Conservation (phyloP, 2,329 filamentous ascomycete genomes). For the Aureobasidium pullulans region DNA sequence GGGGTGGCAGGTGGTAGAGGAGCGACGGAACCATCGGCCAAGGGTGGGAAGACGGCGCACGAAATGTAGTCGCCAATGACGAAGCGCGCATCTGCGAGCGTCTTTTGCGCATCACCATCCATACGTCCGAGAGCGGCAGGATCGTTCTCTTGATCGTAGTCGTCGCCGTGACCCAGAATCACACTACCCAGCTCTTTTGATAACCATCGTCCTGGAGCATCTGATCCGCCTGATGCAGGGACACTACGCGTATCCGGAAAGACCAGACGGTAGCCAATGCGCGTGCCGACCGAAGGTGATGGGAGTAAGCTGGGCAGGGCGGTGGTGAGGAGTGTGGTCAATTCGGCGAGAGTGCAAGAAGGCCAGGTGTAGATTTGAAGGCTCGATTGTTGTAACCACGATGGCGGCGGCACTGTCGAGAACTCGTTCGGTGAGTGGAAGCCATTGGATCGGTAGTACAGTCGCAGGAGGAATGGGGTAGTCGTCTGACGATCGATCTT, state of each 20-base stretch:
- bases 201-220: constrained; percentile 55
- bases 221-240: constrained; percentile 28
- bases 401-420: constrained; percentile 39
- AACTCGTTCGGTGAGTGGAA: constrained; percentile 76
- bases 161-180: constrained; percentile 46
- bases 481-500: constrained; percentile 61
- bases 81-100: constrained; percentile 68
- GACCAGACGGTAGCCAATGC: constrained; percentile 79
- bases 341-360: constrained; percentile 70
- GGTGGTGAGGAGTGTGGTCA: constrained; percentile 67
- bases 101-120: constrained; percentile 60
- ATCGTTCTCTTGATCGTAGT: constrained; percentile 30
- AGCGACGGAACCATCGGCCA: constrained; percentile 66
- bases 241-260: constrained; percentile 63
- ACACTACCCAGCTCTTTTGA: constrained; percentile 78
- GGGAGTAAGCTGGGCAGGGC: constrained; percentile 64
- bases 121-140: constrained; percentile 28
- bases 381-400: constrained; percentile 41
- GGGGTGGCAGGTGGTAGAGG: constrained; percentile 45
- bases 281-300: constrained; percentile 67
- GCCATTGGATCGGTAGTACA: constrained; percentile 70
- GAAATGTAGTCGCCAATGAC: constrained; percentile 85
- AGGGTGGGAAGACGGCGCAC: constrained; percentile 70
- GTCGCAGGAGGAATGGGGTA: constrained; percentile 74
- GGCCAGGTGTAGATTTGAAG: constrained; percentile 83